Percentiles rank a stretch among this genome's conserved stretches.
Evolutionary conservation across 2,329 filamentous ascomycete species (phyloP).

Genomic region (Talaromyces atroroseus): DNA sequence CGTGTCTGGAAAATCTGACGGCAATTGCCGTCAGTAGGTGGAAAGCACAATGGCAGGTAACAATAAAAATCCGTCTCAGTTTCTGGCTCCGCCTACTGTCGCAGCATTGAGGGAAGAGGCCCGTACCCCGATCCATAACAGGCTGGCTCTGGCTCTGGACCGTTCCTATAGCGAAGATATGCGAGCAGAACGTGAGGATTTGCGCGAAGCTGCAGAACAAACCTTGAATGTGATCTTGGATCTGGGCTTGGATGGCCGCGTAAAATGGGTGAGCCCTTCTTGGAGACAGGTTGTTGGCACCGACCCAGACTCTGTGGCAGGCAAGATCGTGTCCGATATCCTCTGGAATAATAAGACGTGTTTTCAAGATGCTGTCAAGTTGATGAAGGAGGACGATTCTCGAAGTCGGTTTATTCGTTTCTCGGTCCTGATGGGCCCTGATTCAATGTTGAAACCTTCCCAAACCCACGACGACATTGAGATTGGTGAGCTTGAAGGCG

Average conservation of each 20-base stretch:
- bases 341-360: conserved; percentile 73
- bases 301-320: conserved; percentile 64
- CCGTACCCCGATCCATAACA: conserved; percentile 29
- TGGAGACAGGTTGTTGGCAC: conserved; percentile 93
- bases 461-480: conserved; percentile 3
- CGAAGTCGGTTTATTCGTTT: conserved; percentile 87
- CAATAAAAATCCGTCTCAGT: conserved; percentile 32
- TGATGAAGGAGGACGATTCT: conserved; percentile 88
- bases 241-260: conserved; percentile 78
- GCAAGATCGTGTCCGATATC: conserved; percentile 71
- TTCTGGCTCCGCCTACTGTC: conserved; percentile 41
- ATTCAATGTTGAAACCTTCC: conserved; percentile 56
- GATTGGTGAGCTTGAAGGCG: conserved; percentile 2
- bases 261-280: conserved; percentile 94
- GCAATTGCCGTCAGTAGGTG: conserved; percentile 8
- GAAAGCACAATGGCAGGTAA: conserved; percentile 36
- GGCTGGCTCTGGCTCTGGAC: conserved; percentile 41
- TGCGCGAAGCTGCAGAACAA: conserved; percentile 92
- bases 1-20: conserved; percentile 8
- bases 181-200: conserved; percentile 83
- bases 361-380: conserved; percentile 78
- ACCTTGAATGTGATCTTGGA: conserved; percentile 96
- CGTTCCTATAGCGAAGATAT: conserved; percentile 79
- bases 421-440: conserved; percentile 62
- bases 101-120: conserved; percentile 41